Evolutionary conservation across 345 rosid species (phyloP).

Genomic region (Nephelium lappaceum): DNA sequence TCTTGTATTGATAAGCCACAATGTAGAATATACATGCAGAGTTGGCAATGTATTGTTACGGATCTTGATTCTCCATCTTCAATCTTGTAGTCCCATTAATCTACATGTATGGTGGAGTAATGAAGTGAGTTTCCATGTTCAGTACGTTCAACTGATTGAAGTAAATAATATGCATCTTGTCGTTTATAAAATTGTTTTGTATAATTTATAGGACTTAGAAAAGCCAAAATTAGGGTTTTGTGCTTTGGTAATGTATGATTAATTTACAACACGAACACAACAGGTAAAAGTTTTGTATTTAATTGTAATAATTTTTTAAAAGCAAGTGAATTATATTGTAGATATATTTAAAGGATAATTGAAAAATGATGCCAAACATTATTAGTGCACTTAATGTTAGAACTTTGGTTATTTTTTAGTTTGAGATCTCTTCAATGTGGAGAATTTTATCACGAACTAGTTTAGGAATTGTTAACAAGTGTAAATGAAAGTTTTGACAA

Average conservation of each 20-base stretch:
- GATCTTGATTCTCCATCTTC: constrained; percentile 12
- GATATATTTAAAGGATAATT: too few relatives aligned
- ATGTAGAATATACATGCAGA: constrained; percentile 28
- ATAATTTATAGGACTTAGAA: not conserved
- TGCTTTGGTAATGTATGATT: not conserved
- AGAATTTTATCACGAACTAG: not conserved
- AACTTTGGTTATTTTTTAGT: not conserved
- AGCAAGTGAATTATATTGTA: too few relatives aligned
- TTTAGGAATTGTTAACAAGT: not conserved
- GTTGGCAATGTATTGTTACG: constrained; percentile 20
- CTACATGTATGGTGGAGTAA: not conserved
- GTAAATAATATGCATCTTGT: not conserved
- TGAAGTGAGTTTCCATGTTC: constrained; percentile 4
- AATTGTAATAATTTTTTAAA: too few relatives aligned
- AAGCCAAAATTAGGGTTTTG: not conserved
- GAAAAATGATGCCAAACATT: too few relatives aligned
- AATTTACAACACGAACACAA: not conserved
- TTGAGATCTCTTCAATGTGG: not conserved
- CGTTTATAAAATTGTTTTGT: not conserved
- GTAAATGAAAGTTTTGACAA: too few relatives aligned
- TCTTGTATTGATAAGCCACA: constrained; percentile 19
- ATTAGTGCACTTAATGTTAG: too few relatives aligned
- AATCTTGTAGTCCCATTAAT: constrained; percentile 7
- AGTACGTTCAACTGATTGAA: not conserved
- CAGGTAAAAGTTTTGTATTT: too few relatives aligned